Conservation (phyloP, 2,329 filamentous ascomycete genomes). For the Whalleya microplaca region DNA sequence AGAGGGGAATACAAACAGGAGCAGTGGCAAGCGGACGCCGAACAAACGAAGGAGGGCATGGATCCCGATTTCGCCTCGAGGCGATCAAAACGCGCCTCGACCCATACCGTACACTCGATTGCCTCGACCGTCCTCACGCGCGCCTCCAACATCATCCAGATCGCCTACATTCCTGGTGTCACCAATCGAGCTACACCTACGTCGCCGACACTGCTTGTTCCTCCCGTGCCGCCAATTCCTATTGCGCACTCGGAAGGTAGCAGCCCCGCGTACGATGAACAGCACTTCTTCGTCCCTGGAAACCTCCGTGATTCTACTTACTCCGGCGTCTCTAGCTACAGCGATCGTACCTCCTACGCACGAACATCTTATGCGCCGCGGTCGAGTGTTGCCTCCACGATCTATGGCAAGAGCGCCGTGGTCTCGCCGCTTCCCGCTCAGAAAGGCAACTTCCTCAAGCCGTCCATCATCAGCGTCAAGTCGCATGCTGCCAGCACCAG, state of each 20-base stretch:
- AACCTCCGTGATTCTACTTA: constrained; percentile 91
- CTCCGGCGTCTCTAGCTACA: constrained; percentile 71
- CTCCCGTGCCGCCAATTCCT: constrained; percentile 93
- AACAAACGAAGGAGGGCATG: constrained; percentile 52
- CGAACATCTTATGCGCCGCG: constrained; percentile 62
- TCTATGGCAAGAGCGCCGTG: constrained; percentile 89
- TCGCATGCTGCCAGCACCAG: constrained; percentile 61
- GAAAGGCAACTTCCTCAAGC: constrained; percentile 84
- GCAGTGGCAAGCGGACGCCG: constrained; percentile 55
- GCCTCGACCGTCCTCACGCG: constrained; percentile 94
- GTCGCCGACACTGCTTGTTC: constrained; percentile 79
- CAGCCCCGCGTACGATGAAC: constrained; percentile 67
- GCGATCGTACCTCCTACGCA: constrained; percentile 65
- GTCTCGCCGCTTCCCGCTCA: constrained; percentile 77
- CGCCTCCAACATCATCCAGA: constrained; percentile 98
- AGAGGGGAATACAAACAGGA: constrained; percentile 65
- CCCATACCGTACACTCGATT: constrained; percentile 86
- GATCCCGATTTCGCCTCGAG: constrained; percentile 43
- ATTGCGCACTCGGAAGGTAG: constrained; percentile 62
- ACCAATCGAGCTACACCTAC: constrained; percentile 86
- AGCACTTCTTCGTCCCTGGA: constrained; percentile 91
- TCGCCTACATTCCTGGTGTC: constrained; percentile 97
- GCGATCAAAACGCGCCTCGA: constrained; percentile 72
- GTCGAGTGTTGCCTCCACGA: constrained; percentile 85
- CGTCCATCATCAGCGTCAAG: constrained; percentile 91